Evolutionary conservation across 2,329 filamentous ascomycete genomes (phyloP), one percentile per base, ranked within the genome.

Genomic region (Nannizziopsis barbatae): DNA sequence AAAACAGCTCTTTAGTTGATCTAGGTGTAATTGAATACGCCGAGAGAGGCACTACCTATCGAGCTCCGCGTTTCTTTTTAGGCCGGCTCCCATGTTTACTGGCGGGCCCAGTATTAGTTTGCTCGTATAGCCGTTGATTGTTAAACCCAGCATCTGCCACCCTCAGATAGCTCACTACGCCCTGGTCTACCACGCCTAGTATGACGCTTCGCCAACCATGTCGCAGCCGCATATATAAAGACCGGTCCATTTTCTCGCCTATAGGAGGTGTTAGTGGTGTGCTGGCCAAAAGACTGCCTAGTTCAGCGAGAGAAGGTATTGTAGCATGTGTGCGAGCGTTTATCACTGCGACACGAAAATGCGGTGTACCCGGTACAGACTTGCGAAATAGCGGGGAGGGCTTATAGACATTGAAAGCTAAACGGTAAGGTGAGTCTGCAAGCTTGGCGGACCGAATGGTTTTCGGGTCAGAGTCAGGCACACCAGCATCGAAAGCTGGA

Each of bases 141-240:
- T 75, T 82, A 66, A 95, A 95, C 0, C 81, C 82, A 9, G 80
- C 81, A 69, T 96, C 88, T 1, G 77, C 80, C 50, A 95, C 75
- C 18, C 85, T 73, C 59, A 95, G 72, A 62, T 90, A 96, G 63
- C 90, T 96, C 40, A 89, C 83, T 17, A 96, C 75, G 0, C 92
- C 92, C 53, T 87, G 78, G 62, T 96, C 92, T 31, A 95, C 88
- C 1, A 96, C 77, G 0, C 89, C 92, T 18, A 98, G 64, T 31
- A 95, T 72, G 30, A 92, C 84, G 64, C 86, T 92, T 55, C 86
- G 77, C 63, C 83, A 81, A 1, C 88, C 92, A 59, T 94, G 81
- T 65, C 88, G 90, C 54, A 96, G 69, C 51, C 85, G 80, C 59
- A 82, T 77, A 61, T 93, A 92, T 55, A 89, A 66, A 54, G 75